Conservation (phyloP, 2,329 filamentous ascomycete genomes). For the Aureobasidium sp. region DNA sequence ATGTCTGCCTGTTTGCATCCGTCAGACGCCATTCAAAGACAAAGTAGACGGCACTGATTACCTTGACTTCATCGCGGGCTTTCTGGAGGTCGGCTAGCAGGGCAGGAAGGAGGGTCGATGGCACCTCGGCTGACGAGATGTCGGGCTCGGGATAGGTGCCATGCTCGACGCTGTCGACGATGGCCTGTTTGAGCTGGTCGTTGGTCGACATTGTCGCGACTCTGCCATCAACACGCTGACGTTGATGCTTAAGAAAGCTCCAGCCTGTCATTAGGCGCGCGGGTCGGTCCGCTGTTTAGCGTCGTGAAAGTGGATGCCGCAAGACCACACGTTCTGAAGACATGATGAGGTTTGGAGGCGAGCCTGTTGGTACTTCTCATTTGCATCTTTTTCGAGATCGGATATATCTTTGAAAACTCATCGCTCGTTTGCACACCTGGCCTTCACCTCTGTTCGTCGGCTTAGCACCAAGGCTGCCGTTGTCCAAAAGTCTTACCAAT, state of each 20-base stretch:
- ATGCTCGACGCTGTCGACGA: conserved; percentile 57
- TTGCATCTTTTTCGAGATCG: background rate
- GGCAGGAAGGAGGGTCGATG: conserved; percentile 39
- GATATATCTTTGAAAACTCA: background rate
- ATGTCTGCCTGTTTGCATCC: conserved; percentile 55
- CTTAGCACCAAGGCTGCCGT: background rate
- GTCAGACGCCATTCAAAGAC: background rate
- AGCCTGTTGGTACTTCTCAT: background rate
- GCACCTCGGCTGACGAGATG: conserved; percentile 47
- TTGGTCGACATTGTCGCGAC: conserved; percentile 6
- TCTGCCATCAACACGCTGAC: background rate
- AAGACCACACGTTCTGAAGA: background rate
- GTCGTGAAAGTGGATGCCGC: background rate
- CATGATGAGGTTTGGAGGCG: conserved; percentile 1
- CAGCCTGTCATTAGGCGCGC: conserved; percentile 7
- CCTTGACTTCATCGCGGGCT: conserved; percentile 49
- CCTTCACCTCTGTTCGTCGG: background rate
- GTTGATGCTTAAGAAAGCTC: conserved; percentile 2
- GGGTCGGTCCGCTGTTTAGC: conserved; percentile 5
- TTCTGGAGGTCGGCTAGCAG: conserved; percentile 46
- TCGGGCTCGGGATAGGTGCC: conserved; percentile 53
- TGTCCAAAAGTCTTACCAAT: background rate
- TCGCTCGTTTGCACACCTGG: background rate
- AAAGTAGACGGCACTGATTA: conserved; percentile 31
- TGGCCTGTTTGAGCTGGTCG: conserved; percentile 31